Percentiles rank a stretch among this genome's conserved stretches.
These are phyloP conservation scores for Adansonia gregorii DNA, from an alignment of 441 rosid species.

Conservation along the genomic window DNA sequence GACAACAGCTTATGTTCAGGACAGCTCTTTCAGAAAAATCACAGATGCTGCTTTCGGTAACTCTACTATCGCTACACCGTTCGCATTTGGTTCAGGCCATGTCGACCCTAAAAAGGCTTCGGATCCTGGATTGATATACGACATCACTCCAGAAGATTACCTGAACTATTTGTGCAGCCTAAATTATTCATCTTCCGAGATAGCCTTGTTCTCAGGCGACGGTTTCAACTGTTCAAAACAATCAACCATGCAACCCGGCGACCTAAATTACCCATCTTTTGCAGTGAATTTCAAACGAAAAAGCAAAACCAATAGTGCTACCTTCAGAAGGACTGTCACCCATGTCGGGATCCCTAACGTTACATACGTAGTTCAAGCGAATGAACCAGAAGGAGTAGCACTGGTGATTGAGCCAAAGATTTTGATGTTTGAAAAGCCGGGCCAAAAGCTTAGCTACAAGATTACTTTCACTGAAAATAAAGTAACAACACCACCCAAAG, in stretches of 20 bases:
- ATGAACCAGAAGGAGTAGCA: conserved; percentile 11
- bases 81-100: conserved; percentile 59
- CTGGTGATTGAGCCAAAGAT: conserved; percentile 36
- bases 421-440: conserved; percentile 44
- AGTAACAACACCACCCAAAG: conserved; percentile 19
- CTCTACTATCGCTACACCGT: conserved; percentile 43
- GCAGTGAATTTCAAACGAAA: conserved; percentile 33
- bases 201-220: conserved; percentile 28
- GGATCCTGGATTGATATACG: conserved; percentile 64
- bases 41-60: conserved; percentile 36
- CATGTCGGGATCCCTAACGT: conserved; percentile 36
- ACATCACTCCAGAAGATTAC: conserved; percentile 30
- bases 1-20: conserved; percentile 60
- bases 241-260: conserved; percentile 29
- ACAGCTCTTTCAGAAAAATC: conserved; percentile 47
- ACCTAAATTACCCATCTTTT: conserved; percentile 48
- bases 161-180: conserved; percentile 40
- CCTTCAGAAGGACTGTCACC: conserved; percentile 35
- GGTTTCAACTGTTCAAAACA: conserved; percentile 38
- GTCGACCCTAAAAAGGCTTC: conserved; percentile 53
- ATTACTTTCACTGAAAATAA: conserved; percentile 40
- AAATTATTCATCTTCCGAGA: conserved; percentile 36
- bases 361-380: background rate
- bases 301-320: background rate
- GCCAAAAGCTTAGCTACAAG: conserved; percentile 54